phyloP scores from a whole-genome alignment of 306 rosid species.

The Quercus parvula region DNA sequence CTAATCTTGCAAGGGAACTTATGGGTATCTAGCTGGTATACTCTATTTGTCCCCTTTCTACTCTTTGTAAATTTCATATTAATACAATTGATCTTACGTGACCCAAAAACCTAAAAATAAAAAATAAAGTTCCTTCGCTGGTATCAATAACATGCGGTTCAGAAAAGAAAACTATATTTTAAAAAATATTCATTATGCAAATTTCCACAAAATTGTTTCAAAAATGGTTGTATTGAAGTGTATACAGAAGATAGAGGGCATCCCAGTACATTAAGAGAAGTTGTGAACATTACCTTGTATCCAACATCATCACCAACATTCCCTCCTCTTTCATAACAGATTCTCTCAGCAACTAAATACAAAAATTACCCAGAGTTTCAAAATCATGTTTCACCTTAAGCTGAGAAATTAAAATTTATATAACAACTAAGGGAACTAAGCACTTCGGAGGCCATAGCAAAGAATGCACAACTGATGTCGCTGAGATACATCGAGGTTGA shows the following conservation, averaged over 20 bases:
- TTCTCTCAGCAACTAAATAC: constrained; percentile 83
- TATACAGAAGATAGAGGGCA: background rate
- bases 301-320: constrained; percentile 71
- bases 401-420: background rate
- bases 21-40: too few relatives aligned
- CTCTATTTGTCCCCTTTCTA: too few relatives aligned
- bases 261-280: constrained; percentile 8
- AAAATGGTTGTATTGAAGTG: background rate
- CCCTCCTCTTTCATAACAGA: constrained; percentile 82
- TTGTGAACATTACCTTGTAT: constrained; percentile 71
- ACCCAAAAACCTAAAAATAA: background rate
- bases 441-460: constrained; percentile 5
- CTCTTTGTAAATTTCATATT: background rate
- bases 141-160: background rate
- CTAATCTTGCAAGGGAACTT: too few relatives aligned
- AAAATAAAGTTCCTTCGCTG: background rate
- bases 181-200: background rate
- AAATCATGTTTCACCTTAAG: background rate
- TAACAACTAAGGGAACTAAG: background rate
- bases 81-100: background rate
- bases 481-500: constrained; percentile 97
- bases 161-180: background rate
- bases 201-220: background rate
- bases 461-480: constrained; percentile 65
- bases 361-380: constrained; percentile 16